Percentiles rank a stretch among this genome's conserved stretches.
These are phyloP conservation scores for Fusarium sp. DNA, from an alignment of 2,329 filamentous ascomycete genomes.

Conservation along the genomic window DNA sequence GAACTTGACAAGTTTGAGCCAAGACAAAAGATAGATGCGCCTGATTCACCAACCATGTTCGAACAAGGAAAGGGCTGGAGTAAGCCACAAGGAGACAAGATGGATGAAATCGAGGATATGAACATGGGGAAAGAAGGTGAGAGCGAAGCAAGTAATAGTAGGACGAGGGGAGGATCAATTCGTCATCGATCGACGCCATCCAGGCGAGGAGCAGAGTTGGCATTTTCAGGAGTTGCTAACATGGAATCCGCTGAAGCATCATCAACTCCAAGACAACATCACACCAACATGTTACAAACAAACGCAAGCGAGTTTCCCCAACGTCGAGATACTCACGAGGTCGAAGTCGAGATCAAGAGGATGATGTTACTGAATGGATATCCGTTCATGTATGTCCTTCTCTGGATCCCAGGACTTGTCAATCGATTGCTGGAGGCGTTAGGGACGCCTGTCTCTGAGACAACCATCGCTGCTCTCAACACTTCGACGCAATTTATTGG, in stretches of 20 bases:
- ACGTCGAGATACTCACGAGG: constrained; percentile 28
- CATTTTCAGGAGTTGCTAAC: constrained; percentile 27
- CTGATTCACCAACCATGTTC: constrained; percentile 12
- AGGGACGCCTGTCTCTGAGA: constrained; percentile 25
- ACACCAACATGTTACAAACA: constrained; percentile 29
- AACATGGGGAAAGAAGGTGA: constrained; percentile 16
- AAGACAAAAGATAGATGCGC: background rate
- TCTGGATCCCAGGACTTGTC: constrained; percentile 44
- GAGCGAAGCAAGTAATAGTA: constrained; percentile 2
- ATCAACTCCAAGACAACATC: background rate
- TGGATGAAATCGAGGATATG: constrained; percentile 15
- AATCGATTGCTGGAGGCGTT: constrained; percentile 45
- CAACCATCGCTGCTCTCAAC: constrained; percentile 33
- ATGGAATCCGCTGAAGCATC: constrained; percentile 12
- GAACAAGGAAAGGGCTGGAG: background rate
- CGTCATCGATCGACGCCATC: constrained; percentile 1
- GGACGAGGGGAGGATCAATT: background rate
- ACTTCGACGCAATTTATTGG: constrained; percentile 44
- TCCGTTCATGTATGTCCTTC: constrained; percentile 45
- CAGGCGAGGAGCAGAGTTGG: constrained; percentile 3
- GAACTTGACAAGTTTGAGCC: constrained; percentile 28
- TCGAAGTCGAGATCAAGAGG: constrained; percentile 43
- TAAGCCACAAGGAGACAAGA: background rate
- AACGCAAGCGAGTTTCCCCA: constrained; percentile 47
- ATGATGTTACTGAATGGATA: constrained; percentile 48